These are phyloP conservation scores for Trametes sanguinea DNA, from an alignment of 768 basidiomycete species.

Conservation along the genomic window DNA sequence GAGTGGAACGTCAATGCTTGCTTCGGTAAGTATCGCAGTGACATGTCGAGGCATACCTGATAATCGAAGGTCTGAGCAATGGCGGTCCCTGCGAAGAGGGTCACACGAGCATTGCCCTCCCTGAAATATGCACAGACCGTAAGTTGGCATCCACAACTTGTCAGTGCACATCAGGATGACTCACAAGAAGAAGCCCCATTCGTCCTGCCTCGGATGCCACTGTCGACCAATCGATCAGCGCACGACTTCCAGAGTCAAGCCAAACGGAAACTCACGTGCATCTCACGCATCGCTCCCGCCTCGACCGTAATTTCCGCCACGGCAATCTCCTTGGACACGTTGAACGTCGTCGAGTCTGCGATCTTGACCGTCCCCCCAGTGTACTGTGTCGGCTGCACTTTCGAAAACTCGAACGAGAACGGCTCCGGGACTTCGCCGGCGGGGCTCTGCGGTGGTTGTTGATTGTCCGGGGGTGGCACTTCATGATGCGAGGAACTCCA, in stretches of 20 bases:
- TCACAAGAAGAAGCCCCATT: slow-evolving; percentile 63
- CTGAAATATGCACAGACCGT: slow-evolving; percentile 31
- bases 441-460: slow-evolving; percentile 40
- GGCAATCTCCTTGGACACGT: slow-evolving; percentile 47
- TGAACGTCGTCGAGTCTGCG: slow-evolving; percentile 53
- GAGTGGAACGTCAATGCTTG: not conserved
- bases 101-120: slow-evolving; percentile 55
- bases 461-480: slow-evolving; percentile 41
- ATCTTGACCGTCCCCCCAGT: slow-evolving; percentile 52
- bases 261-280: slow-evolving; percentile 45
- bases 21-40: not conserved
- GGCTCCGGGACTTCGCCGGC: slow-evolving; percentile 44
- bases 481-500: not conserved
- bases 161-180: slow-evolving; percentile 25
- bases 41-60: slow-evolving; percentile 35
- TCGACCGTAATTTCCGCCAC: slow-evolving; percentile 59
- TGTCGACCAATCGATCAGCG: slow-evolving; percentile 24
- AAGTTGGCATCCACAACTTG: not conserved
- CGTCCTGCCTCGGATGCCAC: slow-evolving; percentile 70
- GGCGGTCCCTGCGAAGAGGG: slow-evolving; percentile 53
- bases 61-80: slow-evolving; percentile 61
- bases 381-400: slow-evolving; percentile 44
- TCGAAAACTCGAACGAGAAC: slow-evolving; percentile 49
- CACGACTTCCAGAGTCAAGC: not conserved
- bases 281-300: slow-evolving; percentile 57